Evolutionary conservation across 176 grass and related monocot genomes (phyloP), one percentile per base, ranked within the genome.

Genomic region (Lolium rigidum): DNA sequence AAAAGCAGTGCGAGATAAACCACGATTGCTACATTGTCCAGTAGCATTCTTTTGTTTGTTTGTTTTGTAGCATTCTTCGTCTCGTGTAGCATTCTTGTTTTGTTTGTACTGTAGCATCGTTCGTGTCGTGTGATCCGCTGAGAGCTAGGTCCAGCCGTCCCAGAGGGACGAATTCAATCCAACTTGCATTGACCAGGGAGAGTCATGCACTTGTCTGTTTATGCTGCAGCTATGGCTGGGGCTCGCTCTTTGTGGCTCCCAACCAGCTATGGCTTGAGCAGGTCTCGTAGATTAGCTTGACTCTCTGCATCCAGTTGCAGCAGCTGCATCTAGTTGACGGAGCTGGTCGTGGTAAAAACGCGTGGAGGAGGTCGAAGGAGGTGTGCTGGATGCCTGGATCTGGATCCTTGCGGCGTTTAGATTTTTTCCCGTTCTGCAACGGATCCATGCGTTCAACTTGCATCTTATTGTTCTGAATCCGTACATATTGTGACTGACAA

Each of bases 1-100:
- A 28, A 28, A 28, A 28, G 90, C 91, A 67, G 94, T 94, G 93
- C 90, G 96, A 80, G 96, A 98, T 82, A 93, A 93, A 98, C 64
- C 91, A 95, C 13, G 96, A 98, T 54, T 94, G 91, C 77, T 98
- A 94, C 78, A 94, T 98, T 43, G 41, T 43, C 41, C 41, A 15
- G 50, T 52, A 52, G 50, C 50, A 52, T 52, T 15, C 13, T 52
- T 52, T 13, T 5, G 41, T 52, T 52, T 5, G 41, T 52, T 52
- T 52, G 0, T 52, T 52, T 14, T 52, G 3, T 52, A 52, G 50
- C 50, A 5, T 52, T 52, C 12, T 52, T 52, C 4, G 3, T 52
- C 5, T 35, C 31, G 31, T 52, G 3, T 52, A 52, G 50, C 50
- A 52, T 52, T 52, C 12, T 52, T 52, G 5, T 44, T 44, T 44